phyloP scores from a whole-genome alignment of 495 filamentous ascomycete genomes.

The Tuber magnatum region DNA sequence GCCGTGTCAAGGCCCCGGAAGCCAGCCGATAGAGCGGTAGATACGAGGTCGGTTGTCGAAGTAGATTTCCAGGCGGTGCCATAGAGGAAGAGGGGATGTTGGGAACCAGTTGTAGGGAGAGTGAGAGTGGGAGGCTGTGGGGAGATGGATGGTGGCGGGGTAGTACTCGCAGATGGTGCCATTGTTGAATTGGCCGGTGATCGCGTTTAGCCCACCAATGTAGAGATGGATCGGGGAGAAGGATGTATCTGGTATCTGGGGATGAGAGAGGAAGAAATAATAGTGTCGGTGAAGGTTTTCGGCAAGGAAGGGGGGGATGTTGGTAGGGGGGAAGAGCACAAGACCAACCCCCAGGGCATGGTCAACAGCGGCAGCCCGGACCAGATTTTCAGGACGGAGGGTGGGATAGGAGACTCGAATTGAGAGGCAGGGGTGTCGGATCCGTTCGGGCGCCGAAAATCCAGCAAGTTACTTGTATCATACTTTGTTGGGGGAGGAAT shows the following conservation, averaged over 20 bases:
- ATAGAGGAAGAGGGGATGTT: conserved; percentile 50
- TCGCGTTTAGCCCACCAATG: not conserved
- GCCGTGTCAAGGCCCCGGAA: conserved; percentile 74
- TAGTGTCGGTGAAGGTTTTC: not conserved
- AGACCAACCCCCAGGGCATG: not conserved
- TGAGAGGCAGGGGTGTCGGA: not conserved
- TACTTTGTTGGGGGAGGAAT: not conserved
- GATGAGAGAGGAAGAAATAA: not conserved
- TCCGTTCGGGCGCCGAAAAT: not conserved
- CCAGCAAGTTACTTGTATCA: no score
- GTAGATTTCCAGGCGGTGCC: conserved; percentile 88
- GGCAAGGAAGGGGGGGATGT: not conserved
- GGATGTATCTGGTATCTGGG: not conserved
- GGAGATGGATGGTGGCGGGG: not conserved
- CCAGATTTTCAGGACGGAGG: not conserved
- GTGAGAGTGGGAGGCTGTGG: not conserved
- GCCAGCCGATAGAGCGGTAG: conserved; percentile 60
- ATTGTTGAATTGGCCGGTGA: not conserved
- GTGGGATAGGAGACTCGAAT: not conserved
- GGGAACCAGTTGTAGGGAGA: not conserved
- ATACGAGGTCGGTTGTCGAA: conserved; percentile 58
- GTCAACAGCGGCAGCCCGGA: not conserved
- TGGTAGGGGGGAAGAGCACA: not conserved
- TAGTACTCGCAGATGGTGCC: not conserved
- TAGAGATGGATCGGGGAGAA: not conserved